phyloP scores from a whole-genome alignment of 768 basidiomycete genomes.

The Rubroboletus pulcherrimus region DNA sequence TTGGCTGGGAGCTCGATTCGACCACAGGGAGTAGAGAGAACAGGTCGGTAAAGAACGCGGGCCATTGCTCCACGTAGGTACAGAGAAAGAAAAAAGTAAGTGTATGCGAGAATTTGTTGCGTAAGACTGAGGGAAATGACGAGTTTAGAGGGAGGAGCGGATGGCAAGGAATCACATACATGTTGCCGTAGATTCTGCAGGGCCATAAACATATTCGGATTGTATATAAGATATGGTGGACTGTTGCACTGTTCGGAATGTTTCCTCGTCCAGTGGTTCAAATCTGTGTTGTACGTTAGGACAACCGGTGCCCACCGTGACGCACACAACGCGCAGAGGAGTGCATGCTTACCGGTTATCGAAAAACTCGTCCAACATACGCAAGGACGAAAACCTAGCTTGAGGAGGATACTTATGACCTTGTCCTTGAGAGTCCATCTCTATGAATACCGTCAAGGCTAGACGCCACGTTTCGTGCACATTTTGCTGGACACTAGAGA shows the following conservation, averaged over 20 bases:
- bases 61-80: slow-evolving; percentile 84
- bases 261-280: slow-evolving; percentile 64
- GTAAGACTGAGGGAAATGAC: slow-evolving; percentile 54
- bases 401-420: slow-evolving; percentile 62
- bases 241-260: slow-evolving; percentile 70
- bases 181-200: slow-evolving; percentile 74
- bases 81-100: slow-evolving; percentile 85
- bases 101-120: slow-evolving; percentile 94
- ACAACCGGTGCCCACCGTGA: neutral
- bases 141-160: neutral
- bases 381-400: slow-evolving; percentile 75
- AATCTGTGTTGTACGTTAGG: slow-evolving; percentile 39
- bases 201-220: slow-evolving; percentile 82
- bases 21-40: slow-evolving; percentile 68
- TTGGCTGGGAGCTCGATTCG: slow-evolving; percentile 50
- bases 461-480: slow-evolving; percentile 76
- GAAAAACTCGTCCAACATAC: slow-evolving; percentile 77
- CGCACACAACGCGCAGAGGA: neutral
- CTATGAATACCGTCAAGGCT: slow-evolving; percentile 71
- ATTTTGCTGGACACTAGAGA: slow-evolving; percentile 74
- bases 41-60: slow-evolving; percentile 76
- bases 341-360: slow-evolving; percentile 67
- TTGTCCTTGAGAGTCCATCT: slow-evolving; percentile 52
- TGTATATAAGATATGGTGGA: slow-evolving; percentile 79
- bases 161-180: slow-evolving; percentile 55